Evolutionary conservation across 768 basidiomycete genomes (phyloP), one percentile per base, ranked within the genome.

Genomic region (Panellus pusillus): DNA sequence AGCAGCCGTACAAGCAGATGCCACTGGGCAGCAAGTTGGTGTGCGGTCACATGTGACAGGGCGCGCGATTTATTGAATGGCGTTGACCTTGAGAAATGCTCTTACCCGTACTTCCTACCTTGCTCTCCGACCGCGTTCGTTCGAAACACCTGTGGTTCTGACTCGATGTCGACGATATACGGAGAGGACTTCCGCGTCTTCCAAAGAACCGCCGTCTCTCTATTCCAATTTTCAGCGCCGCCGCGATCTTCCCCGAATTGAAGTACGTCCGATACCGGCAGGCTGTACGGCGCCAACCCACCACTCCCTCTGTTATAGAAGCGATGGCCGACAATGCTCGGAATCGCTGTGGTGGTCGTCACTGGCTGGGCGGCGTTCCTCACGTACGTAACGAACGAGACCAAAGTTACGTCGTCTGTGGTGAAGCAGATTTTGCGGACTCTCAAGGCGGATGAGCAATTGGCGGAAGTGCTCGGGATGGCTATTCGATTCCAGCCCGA

Each of bases 351-450:
- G 0, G 52, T 81, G 6, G 89, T 87, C 14, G 67, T 86, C 2
- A 66, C 80, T 1, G 80, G 77, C 7, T 91, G 89, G 89, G 80
- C 70, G 3, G 76, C 75, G 7, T 92, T 92, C 66, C 76, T 89
- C 61, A 74, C 78, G 27, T 84, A 81, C 54, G 84, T 82, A 9
- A 84, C 82, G 52, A 92, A 91, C 71, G 82, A 88, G 65, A 90
- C 91, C 64, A 86, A 83, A 61, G 75, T 91, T 27, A 82, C 87
- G 20, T 86, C 83, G 57, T 91, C 90, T 4, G 83, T 91, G 28
- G 82, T 86, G 54, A 79, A 81, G 41, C 84, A 82, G 60, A 75
- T 91, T 50, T 67, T 88, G 70, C 76, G 79, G 36, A 81, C 80
- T 5, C 69, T 89, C 40, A 79, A 79, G 55, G 78, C 79, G 14